Percentiles rank a stretch among this genome's conserved stretches.
phyloP scores from a whole-genome alignment of 1,284 basidiomycete genomes.

The Golubevia sp. region DNA sequence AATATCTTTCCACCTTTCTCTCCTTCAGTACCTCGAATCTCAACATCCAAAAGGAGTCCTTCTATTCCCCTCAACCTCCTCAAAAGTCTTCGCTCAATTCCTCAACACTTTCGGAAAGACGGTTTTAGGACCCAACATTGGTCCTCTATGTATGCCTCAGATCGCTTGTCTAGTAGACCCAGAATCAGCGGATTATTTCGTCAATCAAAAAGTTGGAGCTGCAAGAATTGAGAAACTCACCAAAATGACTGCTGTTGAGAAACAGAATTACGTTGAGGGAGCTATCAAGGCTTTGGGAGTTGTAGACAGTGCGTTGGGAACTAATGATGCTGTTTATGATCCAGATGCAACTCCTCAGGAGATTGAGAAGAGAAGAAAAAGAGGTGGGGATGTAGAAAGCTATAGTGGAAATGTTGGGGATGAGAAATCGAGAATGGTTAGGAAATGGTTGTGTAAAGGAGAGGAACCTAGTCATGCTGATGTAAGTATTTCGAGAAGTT shows the following conservation, averaged over 20 bases:
- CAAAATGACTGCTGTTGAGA: conserved; percentile 11
- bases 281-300: conserved; percentile 3
- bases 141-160: conserved; percentile 17
- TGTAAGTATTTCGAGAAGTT: no score
- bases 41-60: conserved; percentile 20
- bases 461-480: conserved; percentile 36
- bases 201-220: conserved; percentile 33
- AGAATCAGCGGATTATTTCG: conserved; percentile 32
- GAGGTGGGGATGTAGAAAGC: not conserved
- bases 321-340: not conserved
- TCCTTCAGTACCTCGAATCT: conserved; percentile 15
- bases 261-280: conserved; percentile 12
- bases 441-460: conserved; percentile 29
- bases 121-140: conserved; percentile 23
- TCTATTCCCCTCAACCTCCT: conserved; percentile 25
- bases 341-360: not conserved
- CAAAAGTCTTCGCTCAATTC: conserved; percentile 28
- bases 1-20: not conserved
- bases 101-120: conserved; percentile 31
- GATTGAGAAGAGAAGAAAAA: not conserved
- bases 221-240: conserved; percentile 20
- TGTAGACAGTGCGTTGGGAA: conserved; percentile 5
- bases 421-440: conserved; percentile 3
- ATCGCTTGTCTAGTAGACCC: conserved; percentile 28
- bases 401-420: not conserved